Base-by-base conservation (phyloP, 2,329 filamentous ascomycete genomes). In the Rhynchosporium graminicola region DNA sequence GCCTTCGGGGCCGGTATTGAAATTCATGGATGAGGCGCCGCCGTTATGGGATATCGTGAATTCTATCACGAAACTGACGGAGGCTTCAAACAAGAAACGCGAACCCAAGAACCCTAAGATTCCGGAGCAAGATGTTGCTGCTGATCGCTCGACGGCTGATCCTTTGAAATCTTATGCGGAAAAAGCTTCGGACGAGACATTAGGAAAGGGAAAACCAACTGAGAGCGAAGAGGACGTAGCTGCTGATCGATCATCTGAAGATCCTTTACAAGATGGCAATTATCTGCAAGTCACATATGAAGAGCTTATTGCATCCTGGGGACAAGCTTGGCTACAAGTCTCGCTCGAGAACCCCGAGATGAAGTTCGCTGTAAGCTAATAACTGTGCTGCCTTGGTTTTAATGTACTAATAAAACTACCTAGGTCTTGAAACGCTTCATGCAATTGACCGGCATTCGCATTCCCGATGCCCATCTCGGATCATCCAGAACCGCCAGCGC, bases 381-480 rank as follows among this genome's bases (percentile, higher is more conserved):
- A 13, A 31, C 6, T 10, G 12, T 15, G 5, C 20, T 3, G 12
- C 31, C 43, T 3, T 13, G 2, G 1, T 43, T 15, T 42, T 46
- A 5, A 36, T 29, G 58, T 60, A 31, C 64, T 69, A 61, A 70
- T 54, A 38, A 51, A 26, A 46, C 43, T 3, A 46, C 6, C 3
- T 68, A 97, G 93, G 82, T 95, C 67, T 79, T 87, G 71, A 96
- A 97, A 78, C 88, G 91, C 63, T 79, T 92, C 65, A 86, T 89
- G 74, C 90, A 95, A 74, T 81, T 96, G 64, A 93, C 89, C n/a
- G 91, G 91, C 64, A 84, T 87, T 65, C 83, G 85, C 63, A 80
- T 97, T 67, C 81, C 89, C 15, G 94, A 97, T 76, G 80, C 84
- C 52, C 82, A 83, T 68, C 82, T 96, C 64, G 77, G 79, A 56